A percentile compares a stretch with the other conserved stretches of the same genome.
These are phyloP conservation scores for Neltuma alba DNA, from an alignment of 306 rosid genomes.

Conservation along the genomic window DNA sequence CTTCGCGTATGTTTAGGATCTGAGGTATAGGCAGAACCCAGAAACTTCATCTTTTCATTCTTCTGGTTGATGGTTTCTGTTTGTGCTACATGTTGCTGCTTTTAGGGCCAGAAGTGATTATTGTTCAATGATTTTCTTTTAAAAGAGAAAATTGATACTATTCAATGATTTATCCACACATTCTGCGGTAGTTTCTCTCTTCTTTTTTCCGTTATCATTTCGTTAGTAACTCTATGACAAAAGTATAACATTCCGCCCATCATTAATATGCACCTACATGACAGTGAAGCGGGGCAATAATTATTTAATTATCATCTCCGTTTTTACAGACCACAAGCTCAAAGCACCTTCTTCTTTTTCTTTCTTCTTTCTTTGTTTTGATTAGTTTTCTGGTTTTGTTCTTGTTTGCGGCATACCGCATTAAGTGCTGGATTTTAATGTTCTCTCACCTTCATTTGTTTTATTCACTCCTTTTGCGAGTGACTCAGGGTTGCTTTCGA, in stretches of 20 bases:
- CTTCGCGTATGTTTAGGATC: conserved; percentile 31
- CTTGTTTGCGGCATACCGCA: conserved; percentile 35
- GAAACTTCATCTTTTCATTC: conserved; percentile 22
- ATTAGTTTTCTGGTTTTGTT: neutral
- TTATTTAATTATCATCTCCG: conserved; percentile 32
- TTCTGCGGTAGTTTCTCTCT: conserved; percentile 26
- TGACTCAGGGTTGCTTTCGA: conserved; percentile 47
- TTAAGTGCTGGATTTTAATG: conserved; percentile 56
- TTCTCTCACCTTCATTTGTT: conserved; percentile 42
- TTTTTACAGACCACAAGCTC: conserved; percentile 39
- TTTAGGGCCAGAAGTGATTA: conserved; percentile 36
- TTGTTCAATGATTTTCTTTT: conserved; percentile 47
- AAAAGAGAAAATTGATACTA: no score
- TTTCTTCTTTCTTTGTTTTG: neutral
- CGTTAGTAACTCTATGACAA: conserved; percentile 29
- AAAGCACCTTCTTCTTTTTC: conserved; percentile 13
- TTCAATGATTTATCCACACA: conserved; percentile 35
- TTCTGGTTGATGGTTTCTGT: conserved; percentile 25
- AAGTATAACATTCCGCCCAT: conserved; percentile 39
- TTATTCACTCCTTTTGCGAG: conserved; percentile 51
- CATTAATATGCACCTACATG: conserved; percentile 58
- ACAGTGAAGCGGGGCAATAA: conserved; percentile 63
- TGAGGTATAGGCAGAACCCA: conserved; percentile 12
- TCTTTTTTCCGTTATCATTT: neutral
- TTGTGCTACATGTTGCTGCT: conserved; percentile 33